Percentiles rank a stretch among this genome's conserved stretches.
Evolutionary conservation across 495 filamentous ascomycete genomes (phyloP).

Genomic region (Daldinia concentrica): DNA sequence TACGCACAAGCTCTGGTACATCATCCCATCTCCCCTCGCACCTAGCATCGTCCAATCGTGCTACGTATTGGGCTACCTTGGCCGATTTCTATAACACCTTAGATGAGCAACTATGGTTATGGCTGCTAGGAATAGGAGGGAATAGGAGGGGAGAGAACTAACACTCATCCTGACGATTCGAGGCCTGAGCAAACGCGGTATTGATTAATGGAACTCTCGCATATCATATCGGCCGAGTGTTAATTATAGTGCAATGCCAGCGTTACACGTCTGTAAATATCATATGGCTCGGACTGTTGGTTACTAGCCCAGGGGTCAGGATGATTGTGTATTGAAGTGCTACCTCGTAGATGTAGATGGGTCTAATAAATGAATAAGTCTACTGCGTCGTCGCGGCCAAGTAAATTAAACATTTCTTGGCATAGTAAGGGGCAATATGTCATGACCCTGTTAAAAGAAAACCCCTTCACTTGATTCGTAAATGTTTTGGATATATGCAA

Average conservation of each 20-base stretch:
- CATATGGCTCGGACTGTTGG: conserved; percentile 23
- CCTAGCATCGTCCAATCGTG: conserved; percentile 82
- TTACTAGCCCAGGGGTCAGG: conserved; percentile 22
- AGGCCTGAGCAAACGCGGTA: conserved; percentile 43
- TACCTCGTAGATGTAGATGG: not conserved
- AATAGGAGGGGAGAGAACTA: conserved; percentile 12
- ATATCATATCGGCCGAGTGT: conserved; percentile 41
- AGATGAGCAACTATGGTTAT: conserved; percentile 21
- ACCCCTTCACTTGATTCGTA: not conserved
- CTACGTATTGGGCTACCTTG: conserved; percentile 83
- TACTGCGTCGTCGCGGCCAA: conserved; percentile 12
- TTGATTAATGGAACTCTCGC: conserved; percentile 22
- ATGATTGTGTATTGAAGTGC: conserved; percentile 13
- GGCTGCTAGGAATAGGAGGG: not conserved
- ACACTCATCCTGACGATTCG: conserved; percentile 47
- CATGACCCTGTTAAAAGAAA: conserved; percentile 15
- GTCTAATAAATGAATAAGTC: not conserved
- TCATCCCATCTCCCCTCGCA: conserved; percentile 89
- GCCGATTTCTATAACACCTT: conserved; percentile 50
- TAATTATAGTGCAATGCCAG: not conserved
- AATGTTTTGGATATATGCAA: not conserved
- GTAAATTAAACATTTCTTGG: conserved; percentile 37
- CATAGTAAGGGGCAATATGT: conserved; percentile 27
- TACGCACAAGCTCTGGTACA: conserved; percentile 87
- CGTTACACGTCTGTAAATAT: conserved; percentile 8